These are phyloP conservation scores for Dinochytrium kinnereticum DNA, from an alignment of 371 early-diverging fungal genomes.

Conservation along the genomic window DNA sequence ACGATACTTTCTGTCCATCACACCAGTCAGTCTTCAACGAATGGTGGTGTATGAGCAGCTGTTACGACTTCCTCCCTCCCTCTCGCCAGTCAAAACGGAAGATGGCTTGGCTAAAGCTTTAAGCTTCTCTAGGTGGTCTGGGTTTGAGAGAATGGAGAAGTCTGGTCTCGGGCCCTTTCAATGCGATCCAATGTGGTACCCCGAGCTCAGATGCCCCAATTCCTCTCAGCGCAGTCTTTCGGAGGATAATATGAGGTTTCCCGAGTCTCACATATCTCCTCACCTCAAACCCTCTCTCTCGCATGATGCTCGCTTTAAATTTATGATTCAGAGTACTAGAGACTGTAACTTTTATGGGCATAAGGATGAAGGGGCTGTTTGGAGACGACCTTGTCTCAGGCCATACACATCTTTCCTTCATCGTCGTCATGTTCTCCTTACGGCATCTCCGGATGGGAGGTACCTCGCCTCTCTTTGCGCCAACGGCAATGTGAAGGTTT, in stretches of 20 bases:
- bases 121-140: not conserved
- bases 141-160: not conserved
- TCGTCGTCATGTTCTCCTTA: conserved; percentile 9
- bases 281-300: not conserved
- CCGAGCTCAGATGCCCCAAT: not conserved
- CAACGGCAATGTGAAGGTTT: conserved; percentile 24
- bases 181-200: conserved; percentile 5
- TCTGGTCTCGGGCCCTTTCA: not conserved
- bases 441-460: conserved; percentile 29
- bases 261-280: not conserved
- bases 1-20: conserved; percentile 3
- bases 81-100: not conserved
- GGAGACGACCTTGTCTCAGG: not conserved
- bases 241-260: not conserved
- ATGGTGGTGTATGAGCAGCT: not conserved
- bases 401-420: conserved; percentile 20
- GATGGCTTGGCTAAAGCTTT: not conserved
- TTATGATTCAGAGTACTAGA: not conserved
- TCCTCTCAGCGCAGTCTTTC: not conserved
- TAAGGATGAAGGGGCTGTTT: not conserved
- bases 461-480: conserved; percentile 20
- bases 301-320: not conserved
- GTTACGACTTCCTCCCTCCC: not conserved
- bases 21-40: not conserved
- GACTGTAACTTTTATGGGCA: conserved; percentile 8